Percentiles rank a stretch among this genome's conserved stretches.
phyloP scores from a whole-genome alignment of 768 basidiomycete genomes.

The Pholiota conissans region DNA sequence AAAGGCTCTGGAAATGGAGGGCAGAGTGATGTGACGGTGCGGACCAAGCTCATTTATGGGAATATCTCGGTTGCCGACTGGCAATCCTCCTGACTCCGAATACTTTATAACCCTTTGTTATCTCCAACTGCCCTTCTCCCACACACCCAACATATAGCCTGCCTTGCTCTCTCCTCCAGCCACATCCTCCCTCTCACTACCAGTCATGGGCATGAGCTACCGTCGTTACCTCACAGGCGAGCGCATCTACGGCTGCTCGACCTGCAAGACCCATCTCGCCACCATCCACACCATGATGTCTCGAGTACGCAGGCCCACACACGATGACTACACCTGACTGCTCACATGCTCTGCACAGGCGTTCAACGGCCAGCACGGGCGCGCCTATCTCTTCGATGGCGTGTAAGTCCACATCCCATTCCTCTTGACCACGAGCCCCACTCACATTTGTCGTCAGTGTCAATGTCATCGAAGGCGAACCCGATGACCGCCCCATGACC shows the following conservation, averaged over 20 bases:
- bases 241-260: conserved; percentile 85
- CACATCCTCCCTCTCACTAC: conserved; percentile 30
- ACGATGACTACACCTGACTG: conserved; percentile 17
- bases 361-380: conserved; percentile 95
- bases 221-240: conserved; percentile 83
- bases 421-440: conserved; percentile 6
- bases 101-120: conserved; percentile 26
- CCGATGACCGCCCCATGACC: conserved; percentile 93
- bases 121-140: conserved; percentile 21
- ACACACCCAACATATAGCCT: conserved; percentile 19
- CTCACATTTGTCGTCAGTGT: conserved; percentile 51
- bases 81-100: conserved; percentile 22
- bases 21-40: conserved; percentile 18
- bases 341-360: conserved; percentile 52
- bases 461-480: conserved; percentile 87
- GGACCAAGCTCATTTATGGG: conserved; percentile 21
- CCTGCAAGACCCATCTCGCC: conserved; percentile 88
- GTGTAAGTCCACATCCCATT: conserved; percentile 61
- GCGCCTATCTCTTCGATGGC: conserved; percentile 90
- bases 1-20: conserved; percentile 17
- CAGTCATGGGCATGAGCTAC: conserved; percentile 84
- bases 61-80: conserved; percentile 23
- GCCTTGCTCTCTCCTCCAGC: conserved; percentile 11
- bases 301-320: conserved; percentile 56
- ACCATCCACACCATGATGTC: conserved; percentile 91